Conservation (phyloP, 129 eudicot species). For the Escallonia herrerae region DNA sequence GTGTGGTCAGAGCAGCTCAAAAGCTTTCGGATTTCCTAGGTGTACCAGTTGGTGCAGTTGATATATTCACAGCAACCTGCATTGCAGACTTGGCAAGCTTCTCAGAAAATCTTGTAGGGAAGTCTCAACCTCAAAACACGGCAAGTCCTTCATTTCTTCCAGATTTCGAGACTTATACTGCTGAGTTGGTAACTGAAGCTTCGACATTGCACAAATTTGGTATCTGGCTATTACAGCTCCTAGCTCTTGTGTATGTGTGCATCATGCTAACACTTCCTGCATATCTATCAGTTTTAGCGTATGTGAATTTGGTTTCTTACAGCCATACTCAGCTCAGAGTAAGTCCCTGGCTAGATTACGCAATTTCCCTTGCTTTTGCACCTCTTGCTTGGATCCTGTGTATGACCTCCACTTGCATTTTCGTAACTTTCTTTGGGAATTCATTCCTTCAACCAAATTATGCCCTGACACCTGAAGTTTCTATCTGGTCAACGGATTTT, state of each 20-base stretch:
- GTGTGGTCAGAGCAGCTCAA: constrained; percentile 86
- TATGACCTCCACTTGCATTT: constrained; percentile 59
- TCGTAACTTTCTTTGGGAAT: constrained; percentile 50
- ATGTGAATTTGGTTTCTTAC: constrained; percentile 28
- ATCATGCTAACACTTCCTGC: constrained; percentile 62
- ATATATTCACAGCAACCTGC: constrained; percentile 75
- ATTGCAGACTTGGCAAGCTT: constrained; percentile 72
- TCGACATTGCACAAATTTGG: constrained; percentile 40
- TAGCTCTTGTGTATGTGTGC: constrained; percentile 46
- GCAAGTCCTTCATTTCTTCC: constrained; percentile 15
- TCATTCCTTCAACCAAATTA: constrained; percentile 74
- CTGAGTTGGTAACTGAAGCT: constrained; percentile 36
- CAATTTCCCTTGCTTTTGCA: constrained; percentile 43
- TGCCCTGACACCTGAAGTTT: constrained; percentile 53
- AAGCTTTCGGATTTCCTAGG: constrained; percentile 84
- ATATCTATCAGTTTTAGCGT: constrained; percentile 42
- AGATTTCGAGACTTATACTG: constrained; percentile 26
- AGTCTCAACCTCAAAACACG: constrained; percentile 44
- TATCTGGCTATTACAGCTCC: constrained; percentile 47
- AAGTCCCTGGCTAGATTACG: constrained; percentile 31
- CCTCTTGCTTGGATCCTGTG: constrained; percentile 75
- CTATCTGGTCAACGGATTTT: constrained; percentile 66
- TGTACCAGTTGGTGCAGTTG: constrained; percentile 78
- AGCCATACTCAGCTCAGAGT: not conserved
- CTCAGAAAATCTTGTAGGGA: constrained; percentile 51